phyloP scores from a whole-genome alignment of 169 alveolate species.

The Cryptosporidium ryanae region DNA sequence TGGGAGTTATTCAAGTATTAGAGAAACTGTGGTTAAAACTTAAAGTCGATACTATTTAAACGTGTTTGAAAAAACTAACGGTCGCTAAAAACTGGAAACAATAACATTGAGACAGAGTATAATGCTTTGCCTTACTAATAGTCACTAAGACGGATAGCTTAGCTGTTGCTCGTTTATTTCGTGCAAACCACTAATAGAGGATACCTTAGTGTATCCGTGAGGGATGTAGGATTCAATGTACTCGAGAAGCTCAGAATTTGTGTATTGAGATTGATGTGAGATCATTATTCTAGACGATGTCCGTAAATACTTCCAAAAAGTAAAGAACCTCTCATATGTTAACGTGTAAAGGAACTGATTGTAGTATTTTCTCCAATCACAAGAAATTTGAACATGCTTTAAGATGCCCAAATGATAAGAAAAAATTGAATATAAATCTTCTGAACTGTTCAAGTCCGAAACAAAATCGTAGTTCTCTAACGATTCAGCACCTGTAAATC shows the following conservation, averaged over 20 bases:
- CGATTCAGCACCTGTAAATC: background rate
- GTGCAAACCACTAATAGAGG: slow-evolving; percentile 7
- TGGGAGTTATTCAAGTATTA: too few relatives aligned
- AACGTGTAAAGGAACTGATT: slow-evolving; percentile 2
- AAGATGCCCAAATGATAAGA: slow-evolving; percentile 12
- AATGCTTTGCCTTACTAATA: too few relatives aligned
- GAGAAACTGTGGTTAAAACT: too few relatives aligned
- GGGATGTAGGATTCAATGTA: slow-evolving; percentile 39
- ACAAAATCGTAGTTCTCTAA: background rate
- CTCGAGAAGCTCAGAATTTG: slow-evolving; percentile 31
- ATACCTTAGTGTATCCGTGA: slow-evolving; percentile 18
- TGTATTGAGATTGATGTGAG: slow-evolving; percentile 46
- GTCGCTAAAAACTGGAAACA: too few relatives aligned
- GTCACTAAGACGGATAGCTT: background rate
- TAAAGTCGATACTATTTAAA: too few relatives aligned
- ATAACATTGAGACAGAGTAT: too few relatives aligned
- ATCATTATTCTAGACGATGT: slow-evolving; percentile 35
- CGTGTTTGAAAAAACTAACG: too few relatives aligned
- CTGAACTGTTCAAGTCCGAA: background rate
- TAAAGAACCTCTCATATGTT: slow-evolving; percentile 33
- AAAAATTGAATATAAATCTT: slow-evolving; percentile 1
- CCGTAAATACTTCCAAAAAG: slow-evolving; percentile 36
- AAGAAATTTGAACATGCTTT: slow-evolving; percentile 13
- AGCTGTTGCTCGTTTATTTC: slow-evolving; percentile 43
- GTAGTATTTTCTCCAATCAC: slow-evolving; percentile 48